phyloP scores from a whole-genome alignment of 1,284 basidiomycete genomes.

The Leccinum angustisporum region DNA sequence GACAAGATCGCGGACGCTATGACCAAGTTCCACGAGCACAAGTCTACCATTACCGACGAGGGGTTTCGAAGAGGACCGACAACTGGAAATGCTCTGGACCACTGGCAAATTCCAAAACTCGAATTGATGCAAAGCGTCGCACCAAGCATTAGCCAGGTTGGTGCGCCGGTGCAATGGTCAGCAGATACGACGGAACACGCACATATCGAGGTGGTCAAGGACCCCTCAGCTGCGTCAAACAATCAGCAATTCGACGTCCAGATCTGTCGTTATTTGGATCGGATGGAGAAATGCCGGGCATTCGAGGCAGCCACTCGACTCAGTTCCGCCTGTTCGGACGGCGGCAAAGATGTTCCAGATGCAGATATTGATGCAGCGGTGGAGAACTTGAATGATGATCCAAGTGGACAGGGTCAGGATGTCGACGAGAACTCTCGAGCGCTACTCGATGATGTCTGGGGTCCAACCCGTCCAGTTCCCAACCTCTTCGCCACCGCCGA shows the following conservation, averaged over 20 bases:
- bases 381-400: no score
- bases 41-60: constrained; percentile 11
- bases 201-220: background rate
- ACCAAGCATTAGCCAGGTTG: constrained; percentile 19
- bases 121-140: constrained; percentile 34
- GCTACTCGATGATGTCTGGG: no score
- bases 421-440: no score
- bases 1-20: background rate
- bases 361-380: background rate
- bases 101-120: constrained; percentile 23
- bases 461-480: no score
- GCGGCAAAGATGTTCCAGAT: background rate
- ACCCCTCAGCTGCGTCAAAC: background rate
- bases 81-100: background rate
- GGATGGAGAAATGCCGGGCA: background rate
- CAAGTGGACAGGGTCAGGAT: no score
- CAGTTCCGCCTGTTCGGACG: no score
- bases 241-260: background rate
- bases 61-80: background rate
- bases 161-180: background rate
- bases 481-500: no score
- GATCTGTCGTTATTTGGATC: background rate
- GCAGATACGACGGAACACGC: background rate
- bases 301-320: background rate
- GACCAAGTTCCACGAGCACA: constrained; percentile 10